A percentile compares a stretch with the other conserved stretches of the same genome.
phyloP scores from a whole-genome alignment of 1,139 yeast genomes.

The Geotrichum candidum region DNA sequence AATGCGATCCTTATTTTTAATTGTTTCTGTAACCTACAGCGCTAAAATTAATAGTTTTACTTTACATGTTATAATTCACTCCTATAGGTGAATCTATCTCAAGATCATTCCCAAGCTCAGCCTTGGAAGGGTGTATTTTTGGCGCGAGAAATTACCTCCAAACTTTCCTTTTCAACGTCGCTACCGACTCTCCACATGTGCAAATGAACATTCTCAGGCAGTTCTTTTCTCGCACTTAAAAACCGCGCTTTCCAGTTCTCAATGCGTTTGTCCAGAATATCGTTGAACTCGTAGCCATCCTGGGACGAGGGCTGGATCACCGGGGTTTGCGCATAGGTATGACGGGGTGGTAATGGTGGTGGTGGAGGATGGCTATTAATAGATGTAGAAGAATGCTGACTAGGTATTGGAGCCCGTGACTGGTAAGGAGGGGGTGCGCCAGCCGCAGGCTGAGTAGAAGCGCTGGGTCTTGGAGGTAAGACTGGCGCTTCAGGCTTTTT shows the following conservation, averaged over 20 bases:
- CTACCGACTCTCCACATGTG: slow-evolving; percentile 36
- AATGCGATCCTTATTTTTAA: no score
- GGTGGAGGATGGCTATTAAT: slow-evolving; percentile 20
- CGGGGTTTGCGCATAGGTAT: slow-evolving; percentile 3
- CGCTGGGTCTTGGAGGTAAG: slow-evolving; percentile 11
- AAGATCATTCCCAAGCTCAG: neutral
- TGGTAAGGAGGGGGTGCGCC: neutral
- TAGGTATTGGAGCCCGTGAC: neutral
- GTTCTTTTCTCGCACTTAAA: slow-evolving; percentile 31
- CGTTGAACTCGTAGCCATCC: slow-evolving; percentile 27
- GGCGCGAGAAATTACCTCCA: slow-evolving; percentile 3
- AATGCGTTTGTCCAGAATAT: slow-evolving; percentile 37
- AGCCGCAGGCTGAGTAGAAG: neutral
- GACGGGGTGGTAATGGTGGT: slow-evolving; percentile 28
- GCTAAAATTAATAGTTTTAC: no score
- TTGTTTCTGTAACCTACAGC: no score
- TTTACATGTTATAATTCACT: no score
- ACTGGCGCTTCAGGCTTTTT: slow-evolving; percentile 1
- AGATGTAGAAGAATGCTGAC: slow-evolving; percentile 6
- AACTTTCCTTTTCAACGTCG: slow-evolving; percentile 30
- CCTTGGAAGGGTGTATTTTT: neutral
- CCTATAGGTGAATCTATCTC: no score
- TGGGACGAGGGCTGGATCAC: slow-evolving; percentile 27
- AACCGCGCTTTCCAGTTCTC: slow-evolving; percentile 43
- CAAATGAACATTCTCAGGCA: slow-evolving; percentile 31